Conservation (phyloP, 768 basidiomycete genomes). For the Psilocybe sp. region DNA sequence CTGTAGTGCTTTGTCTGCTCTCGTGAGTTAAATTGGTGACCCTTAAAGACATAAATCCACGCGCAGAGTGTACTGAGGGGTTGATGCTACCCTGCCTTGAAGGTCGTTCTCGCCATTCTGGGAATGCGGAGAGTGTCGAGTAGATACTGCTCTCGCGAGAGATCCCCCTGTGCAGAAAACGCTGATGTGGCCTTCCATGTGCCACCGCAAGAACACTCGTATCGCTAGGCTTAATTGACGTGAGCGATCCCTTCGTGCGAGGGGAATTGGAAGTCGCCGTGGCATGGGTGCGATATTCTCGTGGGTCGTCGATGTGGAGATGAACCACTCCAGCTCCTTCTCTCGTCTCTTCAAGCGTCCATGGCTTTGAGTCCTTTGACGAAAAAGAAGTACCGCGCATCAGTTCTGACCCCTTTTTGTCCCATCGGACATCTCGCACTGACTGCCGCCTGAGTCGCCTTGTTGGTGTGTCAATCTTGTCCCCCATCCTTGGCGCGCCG, state of each 20-base stretch:
- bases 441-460: conserved; percentile 18
- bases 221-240: conserved; percentile 14
- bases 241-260: not conserved
- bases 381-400: conserved; percentile 7
- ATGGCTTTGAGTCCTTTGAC: conserved; percentile 25
- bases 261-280: conserved; percentile 3
- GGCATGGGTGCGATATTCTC: not conserved
- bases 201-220: not conserved
- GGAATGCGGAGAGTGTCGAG: conserved; percentile 9
- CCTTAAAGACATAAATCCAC: not conserved
- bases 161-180: not conserved
- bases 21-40: not conserved
- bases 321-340: conserved; percentile 37
- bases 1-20: not conserved
- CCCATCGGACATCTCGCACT: conserved; percentile 4
- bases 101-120: not conserved
- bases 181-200: no score
- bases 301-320: conserved; percentile 20
- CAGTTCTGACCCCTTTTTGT: conserved; percentile 4
- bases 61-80: not conserved
- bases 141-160: conserved; percentile 14
- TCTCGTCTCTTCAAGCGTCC: conserved; percentile 38
- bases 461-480: conserved; percentile 22
- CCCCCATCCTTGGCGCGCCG: conserved; percentile 14
- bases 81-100: not conserved